Evolutionary conservation across 352 stramenopile species (phyloP), one percentile per base, ranked within the genome.

Genomic region (Phytopythium vexans): DNA sequence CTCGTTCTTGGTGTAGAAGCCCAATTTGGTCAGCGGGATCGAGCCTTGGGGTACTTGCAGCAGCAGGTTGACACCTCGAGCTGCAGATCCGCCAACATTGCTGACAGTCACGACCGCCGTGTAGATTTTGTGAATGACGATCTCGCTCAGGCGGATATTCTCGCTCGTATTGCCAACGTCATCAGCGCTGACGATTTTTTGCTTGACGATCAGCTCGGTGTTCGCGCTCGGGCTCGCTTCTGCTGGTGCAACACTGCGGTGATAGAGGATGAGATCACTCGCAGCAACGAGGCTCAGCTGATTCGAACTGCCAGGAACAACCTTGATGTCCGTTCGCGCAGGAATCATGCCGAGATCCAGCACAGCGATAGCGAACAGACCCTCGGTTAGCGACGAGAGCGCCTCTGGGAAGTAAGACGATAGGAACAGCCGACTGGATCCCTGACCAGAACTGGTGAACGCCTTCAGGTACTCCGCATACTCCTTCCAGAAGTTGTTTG

Each of bases 21-120:
- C 62, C 39, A 33, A 54, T 14, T 53, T 55, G 8, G 47, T 58
- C 35, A 88, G 52, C 7, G 79, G 79, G 56, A 84, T 56, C 21
- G 76, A 48, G 14, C 79, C 80, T 54, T 75, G 64, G 2, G 80
- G 80, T 39, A 91, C 84, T 60, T 91, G 80, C 35, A 86, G 50
- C n/a, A 91, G 51, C 34, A 88, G 39, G 14, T 82, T 75, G 10
- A 88, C 46, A 42, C 63, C 54, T 6, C 34, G 62, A 10, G 70
- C 57, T 11, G 63, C 27, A 3, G 54, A 47, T 1, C 64, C 66
- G 8, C 60, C 62, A 56, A 88, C 73, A 47, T 90, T 90, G 47
- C 66, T 88, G 11, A 88, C 42, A 15, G 68, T 85, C 41, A 89
- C 63, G 38, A 81, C 59, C 10, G 54, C 74, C 1, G 49, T 70